Percentiles rank a stretch among this genome's conserved stretches.
These are phyloP conservation scores for Eucalyptus regnans DNA, from an alignment of 345 rosid species.

Conservation along the genomic window DNA sequence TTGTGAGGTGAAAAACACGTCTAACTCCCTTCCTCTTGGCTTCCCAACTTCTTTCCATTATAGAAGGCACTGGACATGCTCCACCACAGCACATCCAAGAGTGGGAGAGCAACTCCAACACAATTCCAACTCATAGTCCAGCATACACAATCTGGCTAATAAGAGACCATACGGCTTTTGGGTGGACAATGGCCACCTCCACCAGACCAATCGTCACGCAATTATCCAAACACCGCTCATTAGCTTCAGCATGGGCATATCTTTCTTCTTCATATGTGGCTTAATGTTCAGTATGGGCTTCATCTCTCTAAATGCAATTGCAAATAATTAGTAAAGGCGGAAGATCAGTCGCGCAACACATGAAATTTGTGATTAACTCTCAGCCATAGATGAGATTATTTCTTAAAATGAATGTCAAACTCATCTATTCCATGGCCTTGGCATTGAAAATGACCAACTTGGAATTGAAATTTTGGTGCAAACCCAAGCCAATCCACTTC, in stretches of 20 bases:
- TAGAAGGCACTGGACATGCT: not conserved
- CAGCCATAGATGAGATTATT: not conserved
- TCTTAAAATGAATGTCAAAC: not conserved
- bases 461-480: not conserved
- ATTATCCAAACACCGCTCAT: not conserved
- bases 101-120: not conserved
- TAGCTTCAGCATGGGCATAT: not conserved
- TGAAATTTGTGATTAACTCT: not conserved
- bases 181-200: not conserved
- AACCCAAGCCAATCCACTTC: not conserved
- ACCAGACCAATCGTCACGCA: not conserved
- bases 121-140: not conserved
- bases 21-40: not conserved
- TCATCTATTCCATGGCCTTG: not conserved
- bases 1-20: not conserved
- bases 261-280: not conserved
- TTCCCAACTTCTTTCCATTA: not conserved
- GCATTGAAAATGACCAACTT: not conserved
- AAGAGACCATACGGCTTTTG: not conserved
- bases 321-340: not conserved
- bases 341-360: not conserved
- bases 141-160: not conserved
- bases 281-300: not conserved
- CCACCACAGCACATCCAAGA: not conserved
- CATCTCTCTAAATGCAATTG: not conserved